Evolutionary conservation across 1,284 basidiomycete genomes (phyloP), one percentile per base, ranked within the genome.

Genomic region (Tausonia pullulans): DNA sequence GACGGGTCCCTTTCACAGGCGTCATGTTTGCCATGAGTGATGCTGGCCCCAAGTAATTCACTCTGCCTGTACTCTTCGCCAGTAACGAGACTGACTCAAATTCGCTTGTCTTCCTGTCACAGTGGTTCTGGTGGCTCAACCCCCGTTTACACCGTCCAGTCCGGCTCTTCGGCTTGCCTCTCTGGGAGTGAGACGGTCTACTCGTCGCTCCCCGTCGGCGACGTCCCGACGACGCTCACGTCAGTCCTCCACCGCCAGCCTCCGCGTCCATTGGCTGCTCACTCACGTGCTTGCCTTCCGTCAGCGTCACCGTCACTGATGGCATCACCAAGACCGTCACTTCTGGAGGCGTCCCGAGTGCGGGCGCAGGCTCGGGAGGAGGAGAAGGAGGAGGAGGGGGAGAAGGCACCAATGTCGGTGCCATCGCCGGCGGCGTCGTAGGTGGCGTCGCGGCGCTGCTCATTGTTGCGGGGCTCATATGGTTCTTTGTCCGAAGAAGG

Each of bases 221-320:
- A 65, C 11, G 64, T 65, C 2, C 62, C 88, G 79, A 92, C 89
- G 79, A 92, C 89, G 84, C 90, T 91, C 82, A 91, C 83, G 84
- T 90, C 87, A 72, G 72, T 79, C 81, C 89, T 90, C 70, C 89
- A 87, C 82, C 50, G 39, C 46, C 50, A 16, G n/a, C 11, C 27
- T n/a, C 40, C 9, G 6, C 16, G 13, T 2, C 5, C 14, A 9
- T 43, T 7, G 16, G 10, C 8, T 43, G 5, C 43, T n/a, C 16
- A 11, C 43, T 55, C 14, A 41, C 11, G 13, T 50, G 8, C 13
- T 54, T 27, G 9, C 7, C 44, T 45, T 48, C 39, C 14, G 14
- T 3, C 43, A 58, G 57, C 27, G 58, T 60, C 4, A 60, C 58
- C 48, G 58, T 60, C 27, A 60, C 58, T 41, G 46, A 46, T 50